Evolutionary conservation across 371 early-diverging fungal genomes (phyloP), one percentile per base, ranked within the genome.

Genomic region (Syncephalastrum sp.): DNA sequence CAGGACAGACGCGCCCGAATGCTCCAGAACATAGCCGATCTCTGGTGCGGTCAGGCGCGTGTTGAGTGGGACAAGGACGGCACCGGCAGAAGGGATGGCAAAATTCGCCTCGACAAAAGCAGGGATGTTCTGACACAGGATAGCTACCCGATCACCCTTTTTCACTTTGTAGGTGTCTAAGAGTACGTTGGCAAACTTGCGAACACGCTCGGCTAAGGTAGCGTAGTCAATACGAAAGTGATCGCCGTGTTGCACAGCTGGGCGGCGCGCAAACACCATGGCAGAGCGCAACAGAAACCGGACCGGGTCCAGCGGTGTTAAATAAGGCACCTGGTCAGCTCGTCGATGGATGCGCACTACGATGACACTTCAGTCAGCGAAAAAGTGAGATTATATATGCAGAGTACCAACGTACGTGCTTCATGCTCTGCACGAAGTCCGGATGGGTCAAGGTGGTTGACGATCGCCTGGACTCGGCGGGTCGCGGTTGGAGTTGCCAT

Each of bases 51-150:
- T 75, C 6, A 90, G 67, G 6, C 87, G 78, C 5, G 83, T 79
- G 57, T 90, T 90, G 57, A 90, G 74, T 15, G 86, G 83, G 1
- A 86, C 86, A 3, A 84, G 62, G 27, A 86, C 72, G 4, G 74
- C 87, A 17, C 82, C 80, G 7, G 80, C 67, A 16, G 81, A 75
- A 1, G 88, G 87, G n/a, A 88, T 72, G 10, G 79, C 86, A 68
- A 77, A 87, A 17, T 82, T 81, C 0, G 84, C 82, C 27, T 89
- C 88, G 6, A 85, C 67, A 62, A 80, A 70, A 5, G 80, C 72
- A 12, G 81, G 79, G n/a, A 79, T 75, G 59, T 87, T 90, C 17
- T 84, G 84, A 12, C 81, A 78, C 10, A 89, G 63, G 21, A 86
- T 56, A 0, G 79, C 89, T 0, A 88, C 85, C n/a, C 77, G 63